These are phyloP conservation scores for Aspergillus sp. DNA, from an alignment of 2,329 filamentous ascomycete species.

Conservation along the genomic window DNA sequence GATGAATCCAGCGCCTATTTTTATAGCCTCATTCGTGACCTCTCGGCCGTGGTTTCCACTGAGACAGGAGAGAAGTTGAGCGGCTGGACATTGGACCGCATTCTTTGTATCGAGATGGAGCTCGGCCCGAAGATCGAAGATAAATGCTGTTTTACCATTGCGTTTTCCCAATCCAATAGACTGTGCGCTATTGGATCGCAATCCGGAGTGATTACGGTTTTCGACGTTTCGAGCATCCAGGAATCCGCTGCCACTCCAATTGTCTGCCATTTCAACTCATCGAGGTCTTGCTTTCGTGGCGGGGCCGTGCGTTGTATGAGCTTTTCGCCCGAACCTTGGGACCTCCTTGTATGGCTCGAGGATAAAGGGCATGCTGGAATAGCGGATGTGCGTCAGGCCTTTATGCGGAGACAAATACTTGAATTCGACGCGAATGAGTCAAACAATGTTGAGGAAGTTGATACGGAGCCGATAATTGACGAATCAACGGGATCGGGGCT, in stretches of 20 bases:
- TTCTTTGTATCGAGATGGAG: conserved; percentile 41
- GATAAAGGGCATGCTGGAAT: conserved; percentile 61
- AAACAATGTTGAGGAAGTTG: conserved; percentile 30
- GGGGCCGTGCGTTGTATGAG: conserved; percentile 89
- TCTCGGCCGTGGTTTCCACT: conserved; percentile 25
- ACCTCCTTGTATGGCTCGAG: conserved; percentile 91
- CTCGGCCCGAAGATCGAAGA: conserved; percentile 41
- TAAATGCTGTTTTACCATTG: conserved; percentile 49
- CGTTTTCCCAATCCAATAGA: conserved; percentile 50
- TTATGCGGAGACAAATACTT: conserved; percentile 45
- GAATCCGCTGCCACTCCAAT: conserved; percentile 42
- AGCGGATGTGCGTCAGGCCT: conserved; percentile 49
- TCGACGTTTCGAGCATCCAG: conserved; percentile 39
- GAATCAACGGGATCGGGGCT: conserved; percentile 25
- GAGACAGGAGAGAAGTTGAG: conserved; percentile 35
- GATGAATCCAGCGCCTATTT: conserved; percentile 87
- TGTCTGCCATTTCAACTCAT: conserved; percentile 74
- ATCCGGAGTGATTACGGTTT: conserved; percentile 48
- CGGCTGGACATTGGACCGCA: conserved; percentile 42
- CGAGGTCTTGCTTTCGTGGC: conserved; percentile 65
- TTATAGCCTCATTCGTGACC: conserved; percentile 55
- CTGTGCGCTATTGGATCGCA: conserved; percentile 53
- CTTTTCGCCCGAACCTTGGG: conserved; percentile 86
- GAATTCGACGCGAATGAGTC: conserved; percentile 36
- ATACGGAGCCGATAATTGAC: conserved; percentile 29